Conservation (phyloP, 495 filamentous ascomycete genomes). For the Talaromyces trachyspermus region DNA sequence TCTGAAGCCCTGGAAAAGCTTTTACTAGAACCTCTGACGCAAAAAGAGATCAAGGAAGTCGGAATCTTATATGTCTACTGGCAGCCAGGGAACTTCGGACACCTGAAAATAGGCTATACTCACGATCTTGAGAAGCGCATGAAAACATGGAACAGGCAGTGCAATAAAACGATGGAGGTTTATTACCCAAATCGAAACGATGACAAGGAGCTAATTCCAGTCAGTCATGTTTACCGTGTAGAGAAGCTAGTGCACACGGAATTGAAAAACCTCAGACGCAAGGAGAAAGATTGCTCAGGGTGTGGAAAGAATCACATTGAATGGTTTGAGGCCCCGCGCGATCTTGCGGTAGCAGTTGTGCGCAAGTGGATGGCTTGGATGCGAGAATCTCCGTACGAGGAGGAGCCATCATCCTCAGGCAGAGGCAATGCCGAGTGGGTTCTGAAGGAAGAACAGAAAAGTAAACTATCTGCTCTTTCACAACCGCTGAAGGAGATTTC, state of each 20-base stretch:
- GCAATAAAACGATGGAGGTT: conserved; percentile 9
- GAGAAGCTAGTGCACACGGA: conserved; percentile 15
- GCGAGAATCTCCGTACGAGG: conserved; percentile 10
- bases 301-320: conserved; percentile 11
- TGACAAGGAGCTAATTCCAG: background rate
- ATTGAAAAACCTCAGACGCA: conserved; percentile 8
- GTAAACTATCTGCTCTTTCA: conserved; percentile 1
- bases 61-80: conserved; percentile 17
- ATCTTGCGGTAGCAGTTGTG: conserved; percentile 12
- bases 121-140: conserved; percentile 4
- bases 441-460: conserved; percentile 6
- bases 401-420: conserved; percentile 3
- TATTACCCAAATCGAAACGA: conserved; percentile 5
- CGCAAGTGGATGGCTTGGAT: conserved; percentile 16
- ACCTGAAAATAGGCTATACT: conserved; percentile 14
- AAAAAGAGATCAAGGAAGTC: conserved; percentile 6
- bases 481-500: background rate
- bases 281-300: conserved; percentile 8
- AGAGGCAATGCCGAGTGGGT: conserved; percentile 5
- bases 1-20: conserved; percentile 9
- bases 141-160: conserved; percentile 11
- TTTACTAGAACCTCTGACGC: conserved; percentile 5
- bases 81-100: conserved; percentile 14
- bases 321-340: conserved; percentile 12
- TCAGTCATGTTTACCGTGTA: conserved; percentile 12